Evolutionary conservation across 345 rosid genomes (phyloP), one percentile per base, ranked within the genome.

Genomic region (Eucalyptus tenuipes): DNA sequence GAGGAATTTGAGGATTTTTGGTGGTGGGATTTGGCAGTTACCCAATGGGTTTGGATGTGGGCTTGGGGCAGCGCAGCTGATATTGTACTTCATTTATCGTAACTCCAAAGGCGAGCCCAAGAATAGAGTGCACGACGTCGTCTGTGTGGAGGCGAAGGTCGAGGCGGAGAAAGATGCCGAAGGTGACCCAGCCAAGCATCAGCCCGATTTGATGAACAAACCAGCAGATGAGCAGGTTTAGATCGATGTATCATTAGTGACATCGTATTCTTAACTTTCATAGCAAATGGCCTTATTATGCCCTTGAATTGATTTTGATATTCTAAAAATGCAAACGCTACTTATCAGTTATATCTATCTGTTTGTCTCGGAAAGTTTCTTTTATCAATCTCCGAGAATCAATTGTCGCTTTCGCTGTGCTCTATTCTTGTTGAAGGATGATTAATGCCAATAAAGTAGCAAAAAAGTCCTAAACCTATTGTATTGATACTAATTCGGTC

Each of bases 21-120:
- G 17, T n/a, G 13, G 45, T 37, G 81, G 81, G 81, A 37, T 18
- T 49, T 61, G 85, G 85, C 94, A 98, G 98, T 90, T 96, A 27
- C 98, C 98, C 6, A 97, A 98, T 88, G 99, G 99, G 13, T 93
- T 98, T 87, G 99, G 99, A 11, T 93, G 95, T 52, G 98, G 93
- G 2, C 93, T 98, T 7, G 99, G 99, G 33, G 61, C 97, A 53
- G 49, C 94, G 45, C 99, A 97, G 86, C 91, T 98, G 92, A 94
- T 97, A 80, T 85, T 98, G 59, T 98, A 97, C 93, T 89, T 92
- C 91, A 96, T 98, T 85, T 98, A 96, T 93, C 93, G 94, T 37
- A 91, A 93, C 29, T 55, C 53, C 86, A 86, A 88, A 33, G 88
- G 89, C 29, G 64, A 49, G 42, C 87, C 87, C 31, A 80, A 14